These are phyloP conservation scores for Eimeria tenella DNA, from an alignment of 169 alveolate genomes.

Conservation along the genomic window DNA sequence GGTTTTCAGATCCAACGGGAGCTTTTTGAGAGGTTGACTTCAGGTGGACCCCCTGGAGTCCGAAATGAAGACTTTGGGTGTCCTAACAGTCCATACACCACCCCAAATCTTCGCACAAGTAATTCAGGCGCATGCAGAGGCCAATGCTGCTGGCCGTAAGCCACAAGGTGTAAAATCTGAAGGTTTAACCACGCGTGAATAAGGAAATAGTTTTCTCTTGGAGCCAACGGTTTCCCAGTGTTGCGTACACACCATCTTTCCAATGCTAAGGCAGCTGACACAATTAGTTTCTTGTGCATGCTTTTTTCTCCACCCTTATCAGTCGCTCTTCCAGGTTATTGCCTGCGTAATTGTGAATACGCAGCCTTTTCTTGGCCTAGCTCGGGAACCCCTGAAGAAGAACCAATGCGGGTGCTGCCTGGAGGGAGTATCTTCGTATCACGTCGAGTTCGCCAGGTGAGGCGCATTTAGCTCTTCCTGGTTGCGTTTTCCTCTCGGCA, in stretches of 20 bases:
- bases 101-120: constrained; percentile 66
- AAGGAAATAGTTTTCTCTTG: too few relatives aligned
- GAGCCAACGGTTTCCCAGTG: too few relatives aligned
- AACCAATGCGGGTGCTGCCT: constrained; percentile 68
- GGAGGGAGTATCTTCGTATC: constrained; percentile 78
- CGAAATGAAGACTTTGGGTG: constrained; percentile 70
- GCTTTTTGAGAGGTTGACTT: not conserved
- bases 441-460: constrained; percentile 72
- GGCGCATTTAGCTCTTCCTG: not conserved
- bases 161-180: not conserved
- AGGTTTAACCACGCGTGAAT: not conserved
- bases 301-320: not conserved
- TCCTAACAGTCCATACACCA: constrained; percentile 64
- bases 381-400: constrained; percentile 38
- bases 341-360: not conserved
- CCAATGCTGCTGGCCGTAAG: constrained; percentile 63
- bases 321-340: too few relatives aligned
- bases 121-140: constrained; percentile 74
- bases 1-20: too few relatives aligned
- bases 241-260: too few relatives aligned
- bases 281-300: not conserved
- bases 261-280: too few relatives aligned
- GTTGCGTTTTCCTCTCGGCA: not conserved
- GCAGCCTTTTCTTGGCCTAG: constrained; percentile 67
- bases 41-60: constrained; percentile 76